phyloP scores from a whole-genome alignment of 495 filamentous ascomycete species.

The Parathielavia hyrcaniae region DNA sequence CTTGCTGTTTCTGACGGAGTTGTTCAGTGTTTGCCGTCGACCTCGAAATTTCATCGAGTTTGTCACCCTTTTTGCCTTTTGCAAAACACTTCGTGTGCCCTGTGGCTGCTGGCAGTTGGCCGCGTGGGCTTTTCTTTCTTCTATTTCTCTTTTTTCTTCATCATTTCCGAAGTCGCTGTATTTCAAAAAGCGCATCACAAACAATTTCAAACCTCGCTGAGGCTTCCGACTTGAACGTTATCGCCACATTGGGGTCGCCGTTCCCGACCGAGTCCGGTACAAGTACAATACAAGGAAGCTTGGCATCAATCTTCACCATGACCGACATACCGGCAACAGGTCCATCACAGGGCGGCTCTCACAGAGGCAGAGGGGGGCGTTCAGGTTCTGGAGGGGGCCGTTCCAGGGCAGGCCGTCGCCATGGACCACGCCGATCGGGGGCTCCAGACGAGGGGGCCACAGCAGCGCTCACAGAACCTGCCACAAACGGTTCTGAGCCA shows the following conservation, averaged over 20 bases:
- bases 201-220: too few species aligned
- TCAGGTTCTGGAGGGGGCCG: conserved; percentile 16
- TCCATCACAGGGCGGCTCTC: conserved; percentile 14
- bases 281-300: background rate
- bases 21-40: conserved; percentile 7
- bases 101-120: background rate
- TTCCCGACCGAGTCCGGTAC: background rate
- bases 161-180: conserved; percentile 47
- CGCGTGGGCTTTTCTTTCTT: background rate
- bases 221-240: too few species aligned
- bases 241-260: background rate
- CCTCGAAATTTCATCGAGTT: background rate
- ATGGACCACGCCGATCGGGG: conserved; percentile 1
- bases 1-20: background rate
- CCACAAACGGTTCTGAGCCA: conserved; percentile 8
- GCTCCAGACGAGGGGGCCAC: background rate
- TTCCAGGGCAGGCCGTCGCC: conserved; percentile 9
- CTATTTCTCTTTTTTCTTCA: background rate
- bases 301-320: conserved; percentile 14
- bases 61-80: background rate
- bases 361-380: conserved; percentile 24
- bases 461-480: background rate
- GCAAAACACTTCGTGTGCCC: background rate
- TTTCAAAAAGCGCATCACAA: conserved; percentile 47
- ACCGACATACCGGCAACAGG: conserved; percentile 14